Base-by-base conservation (phyloP, 768 basidiomycete genomes). In the Dioszegia aurantiaca region DNA sequence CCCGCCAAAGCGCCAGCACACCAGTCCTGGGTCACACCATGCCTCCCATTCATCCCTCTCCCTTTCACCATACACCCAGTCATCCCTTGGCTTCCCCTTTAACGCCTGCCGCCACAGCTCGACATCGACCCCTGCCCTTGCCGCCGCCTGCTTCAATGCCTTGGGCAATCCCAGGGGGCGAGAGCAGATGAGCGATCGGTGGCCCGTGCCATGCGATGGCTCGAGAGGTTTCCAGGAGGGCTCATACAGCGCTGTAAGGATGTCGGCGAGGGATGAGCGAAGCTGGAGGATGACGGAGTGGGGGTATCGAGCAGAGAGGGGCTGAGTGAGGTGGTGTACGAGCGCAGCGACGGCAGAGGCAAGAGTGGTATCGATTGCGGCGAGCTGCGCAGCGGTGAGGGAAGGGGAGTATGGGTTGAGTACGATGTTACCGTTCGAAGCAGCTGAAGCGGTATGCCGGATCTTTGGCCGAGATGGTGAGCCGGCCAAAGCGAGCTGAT, bases 1-100 rank as follows among this genome's bases (percentile, higher is more conserved):
- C 4, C 70, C 70, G 6, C 77, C 77, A 47, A 71, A 74, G 28
- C 77, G 58, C 70, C 67, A 73, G 31, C 58, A 55, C 19, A 78
- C 72, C 41, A 67, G 56, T 2, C 77, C 77, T 17, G 77, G 77
- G 68, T 78, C 77, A 47, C 75, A 73, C 75, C 75, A 78, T 16
- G 64, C 63, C 54, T 78, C 68, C 77, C 77, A 78, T 54, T 77
- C 75, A 27, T 64, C 68, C 47, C 59, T 63, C 17, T 45, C 59
- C 12, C 21, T 31, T n/a, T 56, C 63, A 4, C 52, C 44, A 27
- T 55, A 30, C 1, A 42, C 45, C 5, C 52, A 51, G 9, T 55
- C 40, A 19, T 51, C 41, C 19, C 33, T 43, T 28, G 58, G 54
- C 11, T 43, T 57, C 24, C 60, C 56, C 12, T 59, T 67, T 44